Evolutionary conservation across 1,139 yeast species (phyloP), one percentile per base, ranked within the genome.

Genomic region (Cylindricascospora bacillispora): DNA sequence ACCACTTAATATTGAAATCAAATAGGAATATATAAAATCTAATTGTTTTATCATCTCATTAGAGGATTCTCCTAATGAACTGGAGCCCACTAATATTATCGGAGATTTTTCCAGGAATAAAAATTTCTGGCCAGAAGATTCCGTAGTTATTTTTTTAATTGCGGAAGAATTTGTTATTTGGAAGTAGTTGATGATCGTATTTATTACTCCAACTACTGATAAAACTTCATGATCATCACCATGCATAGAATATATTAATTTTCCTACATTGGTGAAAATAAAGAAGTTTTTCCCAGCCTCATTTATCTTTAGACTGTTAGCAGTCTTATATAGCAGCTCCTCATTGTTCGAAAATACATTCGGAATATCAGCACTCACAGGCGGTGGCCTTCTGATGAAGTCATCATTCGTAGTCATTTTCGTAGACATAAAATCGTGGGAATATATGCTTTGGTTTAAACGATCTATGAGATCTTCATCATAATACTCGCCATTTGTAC

Each of bases 251-350:
- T 78, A 89, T 5, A 89, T 80, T 1, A 95, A 95, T 52, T 89
- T 89, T 0, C 98, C 98, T 0, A 97, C 94, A 2, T 76, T 60
- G 0, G 95, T 83, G n/a, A 89, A 61, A 5, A 89, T 72, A 40
- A 85, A 73, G 44, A 80, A 83, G 28, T 49, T 49, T 28, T 51
- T n/a, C n/a, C n/a, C n/a, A n/a, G 27, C 7, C 27, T 24, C 15
- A 27, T 25, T 6, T 29, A 6, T 13, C n/a, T 9, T 9, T 13
- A 21, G 16, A 12, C 25, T 15, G 6, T 28, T 23, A 2, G 30
- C 21, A 14, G 24, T 13, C 12, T 18, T 16, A 5, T n/a, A 12
- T 7, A 7, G 31, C 11, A 12, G n/a, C n/a, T n/a, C n/a, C n/a
- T n/a, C n/a, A n/a, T n/a, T n/a, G n/a, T n/a, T n/a, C n/a, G n/a